Percentiles rank a stretch among this genome's conserved stretches.
These are phyloP conservation scores for Rhytidhysteron rufulum DNA, from an alignment of 2,329 filamentous ascomycete genomes.

Conservation along the genomic window DNA sequence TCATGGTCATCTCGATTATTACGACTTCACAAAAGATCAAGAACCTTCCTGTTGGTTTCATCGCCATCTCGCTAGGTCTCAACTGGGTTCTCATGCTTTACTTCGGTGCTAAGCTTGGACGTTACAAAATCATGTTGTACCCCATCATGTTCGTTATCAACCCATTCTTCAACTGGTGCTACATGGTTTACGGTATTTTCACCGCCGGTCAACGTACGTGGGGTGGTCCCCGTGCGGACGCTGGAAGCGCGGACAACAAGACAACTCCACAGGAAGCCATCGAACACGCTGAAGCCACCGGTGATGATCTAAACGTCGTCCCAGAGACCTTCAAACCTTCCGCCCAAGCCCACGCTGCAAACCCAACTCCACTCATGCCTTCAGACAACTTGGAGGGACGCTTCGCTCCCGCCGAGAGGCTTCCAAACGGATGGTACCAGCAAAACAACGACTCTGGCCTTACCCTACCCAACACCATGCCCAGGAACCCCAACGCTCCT, in stretches of 20 bases:
- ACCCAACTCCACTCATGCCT: conserved; percentile 62
- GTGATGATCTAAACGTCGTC: conserved; percentile 86
- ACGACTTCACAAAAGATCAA: conserved; percentile 75
- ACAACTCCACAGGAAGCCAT: conserved; percentile 81
- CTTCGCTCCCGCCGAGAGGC: conserved; percentile 68
- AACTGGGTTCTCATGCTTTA: conserved; percentile 97
- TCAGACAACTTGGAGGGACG: conserved; percentile 71
- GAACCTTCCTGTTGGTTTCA: conserved; percentile 87
- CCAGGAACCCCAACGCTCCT: conserved; percentile 43
- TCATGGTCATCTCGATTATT: conserved; percentile 81
- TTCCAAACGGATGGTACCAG: conserved; percentile 65
- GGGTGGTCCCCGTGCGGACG: conserved; percentile 90
- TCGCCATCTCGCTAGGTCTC: conserved; percentile 83
- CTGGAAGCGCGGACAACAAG: conserved; percentile 69
- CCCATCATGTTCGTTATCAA: conserved; percentile 94
- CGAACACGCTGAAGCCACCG: conserved; percentile 70
- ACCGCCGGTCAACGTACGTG: conserved; percentile 92
- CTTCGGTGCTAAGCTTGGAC: conserved; percentile 79
- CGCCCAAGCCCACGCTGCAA: conserved; percentile 46
- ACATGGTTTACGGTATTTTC: conserved; percentile 96
- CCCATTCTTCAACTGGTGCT: conserved; percentile 97
- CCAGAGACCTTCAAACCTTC: conserved; percentile 73
- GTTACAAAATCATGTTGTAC: conserved; percentile 94
- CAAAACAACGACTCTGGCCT: conserved; percentile 65
- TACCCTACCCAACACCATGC: conserved; percentile 50